phyloP scores from a whole-genome alignment of 305 asterid genomes.

The Fraxinus albicans region DNA sequence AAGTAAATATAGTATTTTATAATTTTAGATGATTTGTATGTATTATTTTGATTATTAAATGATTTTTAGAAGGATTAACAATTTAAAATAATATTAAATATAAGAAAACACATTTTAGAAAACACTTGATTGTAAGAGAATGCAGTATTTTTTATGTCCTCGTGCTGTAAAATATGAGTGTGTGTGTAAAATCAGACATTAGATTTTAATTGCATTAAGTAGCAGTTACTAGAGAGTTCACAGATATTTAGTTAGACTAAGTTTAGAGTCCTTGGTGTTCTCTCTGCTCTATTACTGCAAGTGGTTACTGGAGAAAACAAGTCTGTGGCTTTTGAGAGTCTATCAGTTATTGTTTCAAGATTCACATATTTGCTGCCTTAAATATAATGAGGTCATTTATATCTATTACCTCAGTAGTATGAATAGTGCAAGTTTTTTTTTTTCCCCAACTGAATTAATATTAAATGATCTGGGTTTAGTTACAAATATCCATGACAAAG shows the following conservation, averaged over 20 bases:
- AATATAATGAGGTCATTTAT: neutral
- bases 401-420: neutral
- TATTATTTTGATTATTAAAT: no score
- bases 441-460: neutral
- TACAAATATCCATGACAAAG: neutral
- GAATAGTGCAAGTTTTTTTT: no score
- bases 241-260: neutral
- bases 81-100: no score
- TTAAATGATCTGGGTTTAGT: neutral
- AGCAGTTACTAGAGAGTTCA: neutral
- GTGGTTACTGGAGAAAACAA: neutral
- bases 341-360: neutral
- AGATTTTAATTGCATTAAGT: neutral
- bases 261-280: neutral
- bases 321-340: neutral
- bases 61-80: no score
- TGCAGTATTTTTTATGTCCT: neutral
- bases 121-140: neutral
- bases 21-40: no score
- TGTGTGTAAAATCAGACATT: neutral
- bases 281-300: neutral
- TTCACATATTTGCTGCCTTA: neutral
- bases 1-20: no score
- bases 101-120: no score
- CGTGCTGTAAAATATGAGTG: neutral